These are phyloP conservation scores for Podospora didyma DNA, from an alignment of 495 filamentous ascomycete species.

Conservation along the genomic window DNA sequence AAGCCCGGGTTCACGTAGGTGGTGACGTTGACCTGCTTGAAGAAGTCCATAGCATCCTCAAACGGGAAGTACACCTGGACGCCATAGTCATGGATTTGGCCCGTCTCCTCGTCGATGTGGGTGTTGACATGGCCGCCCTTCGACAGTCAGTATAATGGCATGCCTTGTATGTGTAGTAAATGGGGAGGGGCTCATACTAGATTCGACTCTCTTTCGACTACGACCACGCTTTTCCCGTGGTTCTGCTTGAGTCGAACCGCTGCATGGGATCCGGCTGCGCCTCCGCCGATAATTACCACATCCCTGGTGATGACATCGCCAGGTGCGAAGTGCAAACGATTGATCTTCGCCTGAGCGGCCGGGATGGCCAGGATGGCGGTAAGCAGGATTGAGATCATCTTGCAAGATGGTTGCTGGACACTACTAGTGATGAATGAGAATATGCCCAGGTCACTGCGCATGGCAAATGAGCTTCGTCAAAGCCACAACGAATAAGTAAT, in stretches of 20 bases:
- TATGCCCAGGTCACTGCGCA: too few relatives aligned
- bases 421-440: too few relatives aligned
- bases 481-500: too few relatives aligned
- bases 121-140: slow-evolving; percentile 45
- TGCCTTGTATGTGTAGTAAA: too few relatives aligned
- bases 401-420: too few relatives aligned
- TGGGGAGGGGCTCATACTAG: too few relatives aligned
- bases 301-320: slow-evolving; percentile 12
- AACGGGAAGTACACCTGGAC: slow-evolving; percentile 30
- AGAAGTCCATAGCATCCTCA: slow-evolving; percentile 24
- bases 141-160: background rate
- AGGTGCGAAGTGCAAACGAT: too few relatives aligned
- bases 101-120: slow-evolving; percentile 35
- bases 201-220: slow-evolving; percentile 37
- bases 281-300: slow-evolving; percentile 43
- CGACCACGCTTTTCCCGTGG: slow-evolving; percentile 31
- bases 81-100: slow-evolving; percentile 36
- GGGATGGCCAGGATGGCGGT: background rate
- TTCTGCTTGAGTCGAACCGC: slow-evolving; percentile 40
- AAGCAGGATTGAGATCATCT: background rate
- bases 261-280: slow-evolving; percentile 44
- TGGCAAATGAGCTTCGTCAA: too few relatives aligned
- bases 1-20: slow-evolving; percentile 12
- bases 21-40: slow-evolving; percentile 34
- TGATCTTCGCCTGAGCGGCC: too few relatives aligned